Base-by-base conservation (phyloP, 129 eudicot species). In the Centella asiatica region DNA sequence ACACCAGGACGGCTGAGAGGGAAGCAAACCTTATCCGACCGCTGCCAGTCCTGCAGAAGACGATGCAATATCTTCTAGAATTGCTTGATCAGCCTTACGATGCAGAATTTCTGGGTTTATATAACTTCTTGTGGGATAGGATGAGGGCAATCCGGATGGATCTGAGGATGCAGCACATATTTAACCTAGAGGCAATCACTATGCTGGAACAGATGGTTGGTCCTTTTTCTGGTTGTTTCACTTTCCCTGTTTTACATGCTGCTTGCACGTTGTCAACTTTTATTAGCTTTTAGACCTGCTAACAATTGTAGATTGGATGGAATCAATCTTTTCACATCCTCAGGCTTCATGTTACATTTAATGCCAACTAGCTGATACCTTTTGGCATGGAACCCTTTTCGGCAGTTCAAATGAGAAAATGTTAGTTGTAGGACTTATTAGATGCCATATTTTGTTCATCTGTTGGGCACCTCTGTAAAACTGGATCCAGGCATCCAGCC, bases 101-200 rank as follows among this genome's bases (percentile, higher is more conserved):
- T 78, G 99, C 80, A 29, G 81, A 66, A 28, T 84, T 92, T 71
- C 96, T 92, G 60, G 78, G 95, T 69, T 78, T 87, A 71, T 87
- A 92, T 68, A 92, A 92, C 77, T 92, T 92, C 73, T 76, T 87
- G 67, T 92, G 99, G 99, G 99, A 92, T 77, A 72, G 99, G 68
- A 92, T 87, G 96, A 72, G 99, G 70, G 99, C 99, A n/a, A 71
- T 92, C 51, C 85, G 99, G 60, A 92, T 92, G 96, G 99, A 92
- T 62, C 77, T 87, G 62, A 92, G 99, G 78, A 92, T 92, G 99
- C 99, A 92, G 59, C 99, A 92, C 72, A 87, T 92, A 14, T 87
- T 92, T 63, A 78, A 85, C 65, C 64, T 70, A 46, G 84, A 73
- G 53, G 95, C 99, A 34, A 87, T 92, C 57, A 81, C 73, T 46